Percentiles rank a stretch among this genome's conserved stretches.
Evolutionary conservation across 495 filamentous ascomycete species (phyloP).

Genomic region (Aspergillus coremiiformis): DNA sequence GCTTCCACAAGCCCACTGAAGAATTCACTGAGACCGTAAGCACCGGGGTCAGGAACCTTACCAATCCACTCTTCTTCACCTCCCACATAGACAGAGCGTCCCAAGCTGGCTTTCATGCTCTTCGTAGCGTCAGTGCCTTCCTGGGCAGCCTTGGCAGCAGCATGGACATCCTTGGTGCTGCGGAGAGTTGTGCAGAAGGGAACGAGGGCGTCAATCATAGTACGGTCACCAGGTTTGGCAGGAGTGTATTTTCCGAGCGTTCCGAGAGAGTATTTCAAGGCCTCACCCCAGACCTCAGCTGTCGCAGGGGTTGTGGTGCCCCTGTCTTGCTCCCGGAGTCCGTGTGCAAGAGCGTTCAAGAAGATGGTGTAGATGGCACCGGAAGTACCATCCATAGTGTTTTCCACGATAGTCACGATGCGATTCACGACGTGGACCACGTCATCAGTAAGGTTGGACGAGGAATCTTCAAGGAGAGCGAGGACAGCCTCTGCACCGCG

Average conservation of each 20-base stretch:
- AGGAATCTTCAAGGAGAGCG: slow-evolving; percentile 48
- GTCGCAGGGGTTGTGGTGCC: slow-evolving; percentile 43
- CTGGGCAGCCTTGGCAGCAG: slow-evolving; percentile 67
- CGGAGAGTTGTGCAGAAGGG: slow-evolving; percentile 74
- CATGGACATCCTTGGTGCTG: slow-evolving; percentile 52
- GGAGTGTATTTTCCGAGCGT: slow-evolving; percentile 80
- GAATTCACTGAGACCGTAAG: slow-evolving; percentile 75
- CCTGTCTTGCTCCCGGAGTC: slow-evolving; percentile 53
- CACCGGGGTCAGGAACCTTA: slow-evolving; percentile 86
- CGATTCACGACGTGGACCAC: slow-evolving; percentile 61
- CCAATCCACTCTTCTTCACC: slow-evolving; percentile 65
- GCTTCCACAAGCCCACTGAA: slow-evolving; percentile 67
- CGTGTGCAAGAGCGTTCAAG: slow-evolving; percentile 78
- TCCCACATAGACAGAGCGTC: slow-evolving; percentile 86
- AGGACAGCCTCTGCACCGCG: slow-evolving; percentile 84
- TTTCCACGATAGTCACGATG: slow-evolving; percentile 81
- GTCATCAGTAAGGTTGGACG: slow-evolving; percentile 54
- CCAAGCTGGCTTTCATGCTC: slow-evolving; percentile 84
- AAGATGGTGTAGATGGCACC: slow-evolving; percentile 95
- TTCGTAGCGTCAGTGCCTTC: slow-evolving; percentile 76
- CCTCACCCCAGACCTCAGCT: slow-evolving; percentile 62
- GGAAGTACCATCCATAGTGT: slow-evolving; percentile 89
- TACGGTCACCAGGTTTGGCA: slow-evolving; percentile 80
- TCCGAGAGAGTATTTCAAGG: slow-evolving; percentile 61
- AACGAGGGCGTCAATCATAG: slow-evolving; percentile 80